Evolutionary conservation across 148 eudicot genomes (phyloP).

Genomic region (Polygonum maritimum): DNA sequence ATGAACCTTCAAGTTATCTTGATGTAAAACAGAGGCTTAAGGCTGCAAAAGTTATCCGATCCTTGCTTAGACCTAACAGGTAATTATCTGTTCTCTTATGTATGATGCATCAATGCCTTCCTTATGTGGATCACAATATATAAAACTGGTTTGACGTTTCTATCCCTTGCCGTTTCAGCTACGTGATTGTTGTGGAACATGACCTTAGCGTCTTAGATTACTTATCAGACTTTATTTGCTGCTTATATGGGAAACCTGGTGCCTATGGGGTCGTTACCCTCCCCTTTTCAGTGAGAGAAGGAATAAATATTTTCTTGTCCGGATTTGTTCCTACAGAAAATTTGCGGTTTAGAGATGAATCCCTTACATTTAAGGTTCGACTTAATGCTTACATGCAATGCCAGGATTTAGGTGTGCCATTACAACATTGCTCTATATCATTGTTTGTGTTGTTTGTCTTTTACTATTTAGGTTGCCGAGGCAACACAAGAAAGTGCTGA

Average conservation of each 20-base stretch:
- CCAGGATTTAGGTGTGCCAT: background rate
- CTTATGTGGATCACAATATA: background rate
- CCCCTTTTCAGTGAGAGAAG: conserved; percentile 99
- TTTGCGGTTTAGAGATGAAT: conserved; percentile 86
- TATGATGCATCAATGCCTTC: background rate
- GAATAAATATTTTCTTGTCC: conserved; percentile 86
- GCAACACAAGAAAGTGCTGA: conserved; percentile 87
- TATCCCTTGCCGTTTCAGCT: conserved; percentile 41
- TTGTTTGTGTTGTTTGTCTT: background rate
- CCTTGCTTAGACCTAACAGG: conserved; percentile 87
- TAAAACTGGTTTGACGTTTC: background rate
- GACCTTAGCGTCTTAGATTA: conserved; percentile 96
- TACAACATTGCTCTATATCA: background rate
- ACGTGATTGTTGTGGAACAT: conserved; percentile 94
- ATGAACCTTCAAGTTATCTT: conserved; percentile 95
- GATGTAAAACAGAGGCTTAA: conserved; percentile 96
- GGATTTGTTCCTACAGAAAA: conserved; percentile 98
- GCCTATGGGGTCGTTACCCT: conserved; percentile 98
- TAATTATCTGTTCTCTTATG: conserved; percentile 6
- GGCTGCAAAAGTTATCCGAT: conserved; percentile 88
- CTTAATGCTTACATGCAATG: background rate
- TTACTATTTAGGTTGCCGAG: conserved; percentile 63
- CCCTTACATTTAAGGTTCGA: conserved; percentile 87
- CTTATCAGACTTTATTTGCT: conserved; percentile 91
- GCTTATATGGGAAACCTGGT: conserved; percentile 95